phyloP scores from a whole-genome alignment of 1,139 yeast species.

The Yamadazyma conglobata region DNA sequence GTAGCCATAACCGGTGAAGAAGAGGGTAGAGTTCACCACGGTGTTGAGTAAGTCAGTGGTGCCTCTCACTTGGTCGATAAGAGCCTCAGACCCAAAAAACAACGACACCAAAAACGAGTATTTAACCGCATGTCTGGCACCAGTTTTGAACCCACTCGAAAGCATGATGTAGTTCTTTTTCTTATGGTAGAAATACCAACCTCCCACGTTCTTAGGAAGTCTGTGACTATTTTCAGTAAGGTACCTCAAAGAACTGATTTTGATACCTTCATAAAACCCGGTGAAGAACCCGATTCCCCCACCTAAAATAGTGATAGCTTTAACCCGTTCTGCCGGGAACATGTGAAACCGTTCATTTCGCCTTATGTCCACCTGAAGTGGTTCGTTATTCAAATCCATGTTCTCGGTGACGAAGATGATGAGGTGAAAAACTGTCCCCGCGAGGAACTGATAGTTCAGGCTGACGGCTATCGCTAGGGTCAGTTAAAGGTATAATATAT shows the following conservation, averaged over 20 bases:
- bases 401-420: too few relatives aligned
- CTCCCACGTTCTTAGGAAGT: slow-evolving; percentile 72
- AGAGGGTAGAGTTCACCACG: slow-evolving; percentile 45
- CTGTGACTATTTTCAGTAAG: slow-evolving; percentile 82
- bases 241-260: slow-evolving; percentile 54
- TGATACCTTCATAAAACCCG: slow-evolving; percentile 65
- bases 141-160: slow-evolving; percentile 47
- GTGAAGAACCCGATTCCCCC: slow-evolving; percentile 56
- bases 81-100: slow-evolving; percentile 61
- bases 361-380: slow-evolving; percentile 1
- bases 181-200: slow-evolving; percentile 89
- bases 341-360: slow-evolving; percentile 40
- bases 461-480: too few relatives aligned
- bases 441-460: background rate
- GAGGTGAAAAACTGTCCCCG: background rate
- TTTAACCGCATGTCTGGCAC: slow-evolving; percentile 42
- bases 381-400: background rate
- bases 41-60: slow-evolving; percentile 63
- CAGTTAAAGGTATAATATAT: too few relatives aligned
- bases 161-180: slow-evolving; percentile 76
- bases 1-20: slow-evolving; percentile 53
- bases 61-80: slow-evolving; percentile 48
- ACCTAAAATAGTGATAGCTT: slow-evolving; percentile 32
- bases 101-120: slow-evolving; percentile 46
- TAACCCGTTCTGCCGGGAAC: slow-evolving; percentile 33